These are phyloP conservation scores for Polyplosphaeria fusca DNA, from an alignment of 495 filamentous ascomycete genomes.

Conservation along the genomic window DNA sequence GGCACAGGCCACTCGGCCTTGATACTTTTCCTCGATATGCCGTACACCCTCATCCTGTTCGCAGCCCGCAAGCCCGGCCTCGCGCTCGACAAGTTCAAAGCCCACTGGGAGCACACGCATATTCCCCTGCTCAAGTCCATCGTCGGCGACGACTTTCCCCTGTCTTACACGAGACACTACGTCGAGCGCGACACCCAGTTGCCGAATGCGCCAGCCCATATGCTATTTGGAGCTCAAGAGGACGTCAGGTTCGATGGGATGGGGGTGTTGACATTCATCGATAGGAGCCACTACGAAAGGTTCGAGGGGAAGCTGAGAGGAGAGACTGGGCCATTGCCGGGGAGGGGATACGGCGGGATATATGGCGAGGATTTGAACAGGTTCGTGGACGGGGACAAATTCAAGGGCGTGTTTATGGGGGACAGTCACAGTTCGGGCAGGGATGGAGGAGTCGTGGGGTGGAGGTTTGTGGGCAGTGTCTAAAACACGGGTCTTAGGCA, in stretches of 20 bases:
- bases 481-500: no score
- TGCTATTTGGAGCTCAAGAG: not conserved
- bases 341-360: not conserved
- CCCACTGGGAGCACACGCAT: constrained; percentile 4
- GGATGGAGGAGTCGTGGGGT: constrained; percentile 20
- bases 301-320: not conserved
- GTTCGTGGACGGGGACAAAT: not conserved
- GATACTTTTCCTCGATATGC: constrained; percentile 9
- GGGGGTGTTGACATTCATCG: constrained; percentile 6
- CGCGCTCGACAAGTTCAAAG: constrained; percentile 6
- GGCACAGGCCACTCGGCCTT: no score
- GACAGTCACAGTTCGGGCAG: constrained; percentile 7
- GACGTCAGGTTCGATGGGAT: constrained; percentile 5
- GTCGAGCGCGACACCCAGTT: not conserved
- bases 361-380: not conserved
- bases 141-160: constrained; percentile 11
- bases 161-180: constrained; percentile 18
- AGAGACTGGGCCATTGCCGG: not conserved
- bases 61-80: constrained; percentile 10
- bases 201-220: not conserved
- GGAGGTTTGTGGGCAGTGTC: constrained; percentile 20
- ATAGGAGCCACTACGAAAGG: constrained; percentile 14
- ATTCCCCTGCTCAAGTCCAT: constrained; percentile 11
- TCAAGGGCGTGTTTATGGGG: constrained; percentile 3
- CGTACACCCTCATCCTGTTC: constrained; percentile 15